Conservation (phyloP, 176 grass and related monocot genomes). For the Carex pumila region DNA sequence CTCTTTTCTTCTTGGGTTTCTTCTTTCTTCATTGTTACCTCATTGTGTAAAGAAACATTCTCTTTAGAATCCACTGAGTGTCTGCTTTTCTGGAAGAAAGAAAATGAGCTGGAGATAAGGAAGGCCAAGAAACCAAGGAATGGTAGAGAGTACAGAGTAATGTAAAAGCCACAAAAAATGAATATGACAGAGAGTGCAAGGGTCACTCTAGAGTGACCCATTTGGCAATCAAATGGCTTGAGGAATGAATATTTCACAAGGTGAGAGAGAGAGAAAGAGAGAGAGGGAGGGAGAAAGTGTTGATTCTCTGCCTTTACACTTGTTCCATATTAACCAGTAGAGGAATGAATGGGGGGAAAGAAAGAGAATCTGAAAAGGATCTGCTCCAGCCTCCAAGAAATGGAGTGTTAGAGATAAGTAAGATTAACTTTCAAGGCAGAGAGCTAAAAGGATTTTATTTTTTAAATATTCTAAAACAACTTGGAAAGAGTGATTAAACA, state of each 20-base stretch:
- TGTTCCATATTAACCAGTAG: no score
- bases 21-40: slow-evolving; percentile 31
- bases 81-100: slow-evolving; percentile 47
- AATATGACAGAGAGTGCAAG: slow-evolving; percentile 62
- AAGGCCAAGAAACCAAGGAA: slow-evolving; percentile 55
- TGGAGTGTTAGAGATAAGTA: neutral
- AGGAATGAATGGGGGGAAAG: no score
- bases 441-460: neutral
- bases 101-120: slow-evolving; percentile 45
- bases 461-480: neutral
- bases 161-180: slow-evolving; percentile 76
- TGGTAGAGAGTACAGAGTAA: slow-evolving; percentile 27
- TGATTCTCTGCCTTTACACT: neutral
- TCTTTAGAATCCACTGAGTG: slow-evolving; percentile 26
- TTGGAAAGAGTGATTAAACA: no score
- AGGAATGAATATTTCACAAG: slow-evolving; percentile 19
- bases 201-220: slow-evolving; percentile 35
- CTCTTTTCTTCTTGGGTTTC: slow-evolving; percentile 10
- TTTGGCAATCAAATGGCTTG: slow-evolving; percentile 5
- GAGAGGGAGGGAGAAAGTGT: neutral
- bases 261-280: neutral
- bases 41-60: slow-evolving; percentile 13
- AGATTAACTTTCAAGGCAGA: neutral
- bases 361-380: neutral
- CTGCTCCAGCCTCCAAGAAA: neutral